These are phyloP conservation scores for Lodderomyces beijingensis DNA, from an alignment of 1,139 yeast genomes.

Conservation along the genomic window DNA sequence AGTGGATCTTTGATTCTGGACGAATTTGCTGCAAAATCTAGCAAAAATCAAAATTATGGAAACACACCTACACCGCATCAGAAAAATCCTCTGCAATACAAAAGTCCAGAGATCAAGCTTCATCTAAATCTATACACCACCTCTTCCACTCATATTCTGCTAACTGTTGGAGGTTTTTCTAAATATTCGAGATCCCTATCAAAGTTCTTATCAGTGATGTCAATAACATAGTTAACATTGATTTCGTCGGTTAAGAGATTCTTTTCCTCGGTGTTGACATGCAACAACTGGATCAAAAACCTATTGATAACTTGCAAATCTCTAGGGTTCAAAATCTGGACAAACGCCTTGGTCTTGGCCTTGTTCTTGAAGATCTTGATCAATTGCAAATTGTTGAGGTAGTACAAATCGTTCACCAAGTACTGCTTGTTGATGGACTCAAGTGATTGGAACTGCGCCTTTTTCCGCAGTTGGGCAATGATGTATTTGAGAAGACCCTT, in stretches of 20 bases:
- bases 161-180: no score
- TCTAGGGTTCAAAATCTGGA: slow-evolving; percentile 24
- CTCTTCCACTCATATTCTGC: no score
- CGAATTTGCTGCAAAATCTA: no score
- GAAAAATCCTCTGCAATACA: neutral
- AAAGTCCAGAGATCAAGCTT: no score
- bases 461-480: slow-evolving; percentile 16
- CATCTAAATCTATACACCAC: no score
- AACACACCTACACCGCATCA: no score
- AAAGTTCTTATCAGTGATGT: slow-evolving; percentile 34
- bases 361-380: slow-evolving; percentile 40
- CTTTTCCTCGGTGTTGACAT: slow-evolving; percentile 8
- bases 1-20: no score
- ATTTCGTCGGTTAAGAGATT: slow-evolving; percentile 16
- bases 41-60: no score
- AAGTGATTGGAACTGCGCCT: slow-evolving; percentile 17
- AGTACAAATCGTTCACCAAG: slow-evolving; percentile 38
- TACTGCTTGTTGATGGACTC: slow-evolving; percentile 45
- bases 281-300: slow-evolving; percentile 25
- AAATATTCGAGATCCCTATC: slow-evolving; percentile 16
- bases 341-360: slow-evolving; percentile 41
- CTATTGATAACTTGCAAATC: slow-evolving; percentile 28
- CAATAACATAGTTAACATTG: slow-evolving; percentile 32
- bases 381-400: slow-evolving; percentile 33
- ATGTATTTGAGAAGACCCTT: slow-evolving; percentile 33